Evolutionary conservation across 352 stramenopile species (phyloP).

Genomic region (Globisporangium perplexum): DNA sequence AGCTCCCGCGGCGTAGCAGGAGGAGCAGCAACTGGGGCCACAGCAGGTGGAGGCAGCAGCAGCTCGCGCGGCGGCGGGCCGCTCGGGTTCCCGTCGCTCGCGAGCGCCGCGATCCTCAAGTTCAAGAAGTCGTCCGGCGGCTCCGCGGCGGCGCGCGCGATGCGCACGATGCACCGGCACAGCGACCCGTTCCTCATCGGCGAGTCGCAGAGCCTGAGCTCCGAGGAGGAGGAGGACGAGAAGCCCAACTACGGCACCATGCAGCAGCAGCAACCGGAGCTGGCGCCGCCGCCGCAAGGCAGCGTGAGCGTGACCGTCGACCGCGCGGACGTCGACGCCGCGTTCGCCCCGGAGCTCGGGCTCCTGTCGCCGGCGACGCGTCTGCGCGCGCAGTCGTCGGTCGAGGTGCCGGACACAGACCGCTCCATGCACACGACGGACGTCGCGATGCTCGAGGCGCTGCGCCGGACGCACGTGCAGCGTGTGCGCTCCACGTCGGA

Average conservation of each 20-base stretch:
- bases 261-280: not conserved
- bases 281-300: no score
- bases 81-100: slow-evolving; percentile 13
- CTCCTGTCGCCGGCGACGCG: slow-evolving; percentile 1
- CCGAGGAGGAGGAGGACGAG: slow-evolving; percentile 14
- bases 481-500: slow-evolving; percentile 7
- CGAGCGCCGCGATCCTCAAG: slow-evolving; percentile 15
- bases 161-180: slow-evolving; percentile 11
- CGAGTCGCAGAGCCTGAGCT: slow-evolving; percentile 18
- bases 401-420: slow-evolving; percentile 3
- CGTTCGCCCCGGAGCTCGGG: slow-evolving; percentile 7
- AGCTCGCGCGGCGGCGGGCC: not conserved
- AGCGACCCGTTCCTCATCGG: slow-evolving; percentile 15
- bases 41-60: not conserved
- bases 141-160: not conserved
- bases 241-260: slow-evolving; percentile 12
- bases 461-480: slow-evolving; percentile 6
- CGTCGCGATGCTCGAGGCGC: slow-evolving; percentile 2
- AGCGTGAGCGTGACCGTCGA: not conserved
- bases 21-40: not conserved
- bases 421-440: not conserved
- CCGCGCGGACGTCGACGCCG: not conserved
- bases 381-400: slow-evolving; percentile 10
- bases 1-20: not conserved
- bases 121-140: slow-evolving; percentile 10